Percentiles rank a stretch among this genome's conserved stretches.
phyloP scores from a whole-genome alignment of 768 basidiomycete species.

The Pulveroboletus sp. region DNA sequence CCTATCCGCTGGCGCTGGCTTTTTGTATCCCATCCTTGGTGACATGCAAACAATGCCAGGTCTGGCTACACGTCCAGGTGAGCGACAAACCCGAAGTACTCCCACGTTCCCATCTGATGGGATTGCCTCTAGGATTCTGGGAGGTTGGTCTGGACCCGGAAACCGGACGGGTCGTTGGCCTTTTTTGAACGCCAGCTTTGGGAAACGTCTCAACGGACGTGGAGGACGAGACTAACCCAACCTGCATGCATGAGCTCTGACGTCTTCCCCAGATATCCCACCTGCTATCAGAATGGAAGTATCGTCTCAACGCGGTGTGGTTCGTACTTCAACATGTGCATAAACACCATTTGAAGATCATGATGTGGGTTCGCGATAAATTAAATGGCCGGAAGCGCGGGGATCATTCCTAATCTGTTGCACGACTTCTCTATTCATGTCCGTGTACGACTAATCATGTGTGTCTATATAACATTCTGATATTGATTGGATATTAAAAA shows the following conservation, averaged over 20 bases:
- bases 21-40: constrained; percentile 92
- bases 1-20: constrained; percentile 90
- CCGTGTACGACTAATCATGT: constrained; percentile 8
- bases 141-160: constrained; percentile 81
- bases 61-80: constrained; percentile 86
- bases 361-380: background rate
- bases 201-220: constrained; percentile 20
- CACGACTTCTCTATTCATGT: constrained; percentile 7
- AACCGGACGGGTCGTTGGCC: constrained; percentile 78
- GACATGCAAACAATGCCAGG: constrained; percentile 99
- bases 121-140: constrained; percentile 67
- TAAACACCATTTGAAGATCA: background rate
- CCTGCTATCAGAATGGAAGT: constrained; percentile 7
- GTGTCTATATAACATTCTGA: constrained; percentile 5
- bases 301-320: constrained; percentile 39
- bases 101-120: constrained; percentile 10
- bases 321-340: constrained; percentile 42
- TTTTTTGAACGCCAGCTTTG: constrained; percentile 55
- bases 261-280: constrained; percentile 21
- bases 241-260: background rate
- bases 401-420: background rate
- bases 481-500: background rate
- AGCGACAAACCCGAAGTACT: constrained; percentile 11
- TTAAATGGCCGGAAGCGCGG: background rate
- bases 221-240: background rate